These are phyloP conservation scores for Ogataea dorogensis DNA, from an alignment of 805 yeast genomes.

Conservation along the genomic window DNA sequence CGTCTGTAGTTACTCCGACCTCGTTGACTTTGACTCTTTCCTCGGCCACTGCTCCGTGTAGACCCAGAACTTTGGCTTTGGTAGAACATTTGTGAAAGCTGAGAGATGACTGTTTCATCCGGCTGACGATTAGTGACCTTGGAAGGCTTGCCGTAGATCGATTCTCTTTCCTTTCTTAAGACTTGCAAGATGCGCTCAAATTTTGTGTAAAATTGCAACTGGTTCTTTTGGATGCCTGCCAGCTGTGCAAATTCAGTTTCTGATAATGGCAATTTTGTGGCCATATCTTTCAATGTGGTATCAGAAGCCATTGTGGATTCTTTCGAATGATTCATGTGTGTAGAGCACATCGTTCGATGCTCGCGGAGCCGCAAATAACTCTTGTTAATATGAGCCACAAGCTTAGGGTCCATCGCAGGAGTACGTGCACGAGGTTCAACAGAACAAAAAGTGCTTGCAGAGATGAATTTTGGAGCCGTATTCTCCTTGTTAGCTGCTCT, in stretches of 20 bases:
- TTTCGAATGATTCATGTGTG: conserved; percentile 36
- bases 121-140: conserved; percentile 11
- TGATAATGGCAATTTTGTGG: conserved; percentile 50
- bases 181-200: conserved; percentile 27
- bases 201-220: conserved; percentile 25
- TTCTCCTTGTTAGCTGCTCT: conserved; percentile 23
- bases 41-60: conserved; percentile 1
- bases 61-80: conserved; percentile 7
- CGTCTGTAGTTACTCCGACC: conserved; percentile 10
- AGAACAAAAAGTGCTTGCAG: conserved; percentile 19
- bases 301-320: conserved; percentile 38
- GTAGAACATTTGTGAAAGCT: conserved; percentile 17
- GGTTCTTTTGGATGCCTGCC: conserved; percentile 35
- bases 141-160: conserved; percentile 3
- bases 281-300: conserved; percentile 52
- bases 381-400: conserved; percentile 30
- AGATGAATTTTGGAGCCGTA: conserved; percentile 16
- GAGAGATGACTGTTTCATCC: conserved; percentile 16
- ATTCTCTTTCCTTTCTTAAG: conserved; percentile 22
- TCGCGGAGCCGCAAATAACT: conserved; percentile 37
- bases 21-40: conserved; percentile 17
- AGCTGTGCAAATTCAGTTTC: conserved; percentile 44
- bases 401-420: conserved; percentile 20
- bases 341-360: conserved; percentile 42
- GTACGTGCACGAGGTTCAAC: conserved; percentile 6